Base-by-base conservation (phyloP, 805 yeast genomes). In the Jamesozyma gamospora region DNA sequence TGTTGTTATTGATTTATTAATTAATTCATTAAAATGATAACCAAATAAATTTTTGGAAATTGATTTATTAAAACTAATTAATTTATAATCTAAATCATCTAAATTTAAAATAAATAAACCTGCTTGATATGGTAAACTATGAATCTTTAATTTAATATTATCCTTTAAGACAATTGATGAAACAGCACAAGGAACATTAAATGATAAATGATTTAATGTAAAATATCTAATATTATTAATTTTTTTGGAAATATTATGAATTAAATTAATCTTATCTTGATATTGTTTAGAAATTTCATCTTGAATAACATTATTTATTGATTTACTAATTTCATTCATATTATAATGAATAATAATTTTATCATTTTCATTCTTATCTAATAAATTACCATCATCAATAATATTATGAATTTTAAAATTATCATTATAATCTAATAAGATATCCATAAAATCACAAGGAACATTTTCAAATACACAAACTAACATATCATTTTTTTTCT, bases 391-490 rank as follows among this genome's bases (percentile, higher is more conserved):
- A 8, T 35, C 16, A 19, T 30, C 30, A 16, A 50, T 36, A 7
- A 57, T 45, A 12, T 43, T 49, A 6, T 48, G 50, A 3, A 55
- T 51, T 1, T 54, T 42, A 41, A 49, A 58, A 39, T 24, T 25
- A 4, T 53, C 53, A 12, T 49, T 47, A 29, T 52, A 34, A 31
- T 64, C 64, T 15, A 77, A 59, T 4, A 66, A 56, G 11, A 78
- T 55, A 52, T 77, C 82, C 42, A 75, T 65, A 6, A 79, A 75
- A 49, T 71, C 76, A 50, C 79, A 74, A 1, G 76, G 82, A 21
- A 85, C 83, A 54, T 84, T 92, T 51, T 86, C 94, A 54, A 87
- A 79, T 65, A 84, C 84, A 64, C 88, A 77, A 37, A 85, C 79
- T 36, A 86, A 69, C 41, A 82, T 60, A 34, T 74, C 74, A 2